phyloP scores from a whole-genome alignment of 495 filamentous ascomycete genomes.

The Aspergillus egyptiacus region DNA sequence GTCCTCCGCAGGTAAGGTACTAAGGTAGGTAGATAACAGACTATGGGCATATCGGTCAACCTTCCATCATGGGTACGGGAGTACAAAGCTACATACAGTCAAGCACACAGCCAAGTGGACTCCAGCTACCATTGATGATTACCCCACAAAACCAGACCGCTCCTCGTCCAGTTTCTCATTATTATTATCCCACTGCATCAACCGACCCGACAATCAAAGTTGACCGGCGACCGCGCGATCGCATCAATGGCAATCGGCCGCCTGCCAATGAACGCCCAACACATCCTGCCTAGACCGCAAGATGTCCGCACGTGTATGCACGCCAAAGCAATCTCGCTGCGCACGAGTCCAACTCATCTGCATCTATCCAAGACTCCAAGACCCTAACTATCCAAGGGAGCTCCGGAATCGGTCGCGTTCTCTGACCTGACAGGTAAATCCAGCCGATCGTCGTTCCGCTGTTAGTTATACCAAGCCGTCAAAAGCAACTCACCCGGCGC shows the following conservation, averaged over 20 bases:
- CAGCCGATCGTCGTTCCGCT: no score
- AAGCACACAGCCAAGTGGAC: not conserved
- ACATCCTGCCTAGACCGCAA: not conserved
- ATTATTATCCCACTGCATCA: not conserved
- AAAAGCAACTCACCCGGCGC: no score
- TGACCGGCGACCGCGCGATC: not conserved
- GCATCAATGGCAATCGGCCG: not conserved
- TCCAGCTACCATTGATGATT: no score
- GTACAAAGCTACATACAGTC: not conserved
- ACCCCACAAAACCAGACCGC: slow-evolving; percentile 1
- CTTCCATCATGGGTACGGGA: not conserved
- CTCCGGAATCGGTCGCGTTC: no score
- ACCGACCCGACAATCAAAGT: not conserved
- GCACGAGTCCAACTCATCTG: not conserved
- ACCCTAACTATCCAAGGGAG: no score
- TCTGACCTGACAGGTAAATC: no score
- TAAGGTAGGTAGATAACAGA: no score
- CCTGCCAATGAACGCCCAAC: not conserved
- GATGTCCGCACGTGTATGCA: not conserved
- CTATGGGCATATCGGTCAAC: not conserved
- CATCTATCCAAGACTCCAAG: no score
- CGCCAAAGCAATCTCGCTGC: no score
- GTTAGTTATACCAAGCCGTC: no score
- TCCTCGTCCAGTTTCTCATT: not conserved
- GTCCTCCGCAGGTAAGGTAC: not conserved